phyloP scores from a whole-genome alignment of 768 basidiomycete genomes.

The Suillus spraguei region DNA sequence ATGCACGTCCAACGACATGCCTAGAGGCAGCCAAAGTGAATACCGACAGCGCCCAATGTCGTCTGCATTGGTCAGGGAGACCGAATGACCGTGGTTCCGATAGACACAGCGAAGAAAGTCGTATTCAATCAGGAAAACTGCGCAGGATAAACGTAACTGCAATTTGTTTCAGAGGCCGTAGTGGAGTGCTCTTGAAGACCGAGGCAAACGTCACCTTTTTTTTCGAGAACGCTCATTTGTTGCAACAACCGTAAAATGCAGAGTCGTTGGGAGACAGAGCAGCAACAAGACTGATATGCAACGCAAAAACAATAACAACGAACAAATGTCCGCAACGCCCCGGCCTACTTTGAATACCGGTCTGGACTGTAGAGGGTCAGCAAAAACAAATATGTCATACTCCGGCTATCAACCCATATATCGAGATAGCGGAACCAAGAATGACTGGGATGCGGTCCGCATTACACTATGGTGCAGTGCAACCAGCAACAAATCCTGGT shows the following conservation, averaged over 20 bases:
- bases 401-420: not conserved
- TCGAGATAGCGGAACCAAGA: not conserved
- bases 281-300: not conserved
- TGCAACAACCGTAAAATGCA: not conserved
- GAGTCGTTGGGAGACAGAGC: not conserved
- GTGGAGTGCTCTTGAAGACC: constrained; percentile 7
- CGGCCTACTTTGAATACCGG: not conserved
- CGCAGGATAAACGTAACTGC: constrained; percentile 4
- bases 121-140: constrained; percentile 10
- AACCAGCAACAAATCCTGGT: not conserved
- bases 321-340: not conserved
- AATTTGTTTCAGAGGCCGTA: not conserved
- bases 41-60: not conserved
- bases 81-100: not conserved
- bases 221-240: not conserved
- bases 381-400: not conserved
- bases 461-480: not conserved
- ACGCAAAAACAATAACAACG: too few species aligned
- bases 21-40: constrained; percentile 6
- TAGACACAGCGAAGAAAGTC: not conserved
- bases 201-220: not conserved
- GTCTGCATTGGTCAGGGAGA: not conserved
- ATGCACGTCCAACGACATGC: constrained; percentile 8
- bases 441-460: not conserved
- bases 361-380: not conserved